Base-by-base conservation (phyloP, 495 filamentous ascomycete genomes). In the Trichoderma virens region DNA sequence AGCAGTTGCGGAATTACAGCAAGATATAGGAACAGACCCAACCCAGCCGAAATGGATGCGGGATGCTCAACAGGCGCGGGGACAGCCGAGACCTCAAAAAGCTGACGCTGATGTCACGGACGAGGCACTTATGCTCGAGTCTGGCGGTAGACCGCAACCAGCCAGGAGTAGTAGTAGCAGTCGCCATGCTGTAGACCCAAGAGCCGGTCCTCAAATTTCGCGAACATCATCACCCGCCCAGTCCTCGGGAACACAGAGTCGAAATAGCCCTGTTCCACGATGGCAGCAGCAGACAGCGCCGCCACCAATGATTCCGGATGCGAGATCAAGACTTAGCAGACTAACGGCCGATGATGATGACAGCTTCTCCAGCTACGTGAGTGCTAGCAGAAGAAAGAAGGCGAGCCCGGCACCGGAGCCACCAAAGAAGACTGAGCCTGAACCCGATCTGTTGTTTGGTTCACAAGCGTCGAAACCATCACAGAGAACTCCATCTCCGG, bases 11-110 rank as follows among this genome's bases (percentile, higher is more conserved):
- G 94, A 98, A 23, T 88, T 97, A 66, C 93, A 97, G 60, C 80
- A 82, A 59, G 82, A 85, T 9, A 32, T 23, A 20, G 70, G 70
- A 18, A 81, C 85, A 31, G 94, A 97, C 71, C 79, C 90, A 2
- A 91, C 72, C 70, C 90, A 96, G 70, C 94, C 94, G 1, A 93
- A 90, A 68, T 98, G 94, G 94, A 96, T 98, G 93, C 84, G 86
- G 68, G 89, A 91, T 62, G 78, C 82, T 27, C 78, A 80, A 30
- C 67, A 75, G 62, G 78, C 79, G 18, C 68, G 54, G 62, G 61
- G 61, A n/a, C 51, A 31, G 51, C 51, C 51, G 23, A 56, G 25
- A 5, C 27, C 51, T 30, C 25, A 8, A 16, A 27, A 30, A 27
- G 64, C 34, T 27, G 62, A 23, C 4, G 61, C 63, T 31, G 68